These are phyloP conservation scores for Phytophthora lateralis DNA, from an alignment of 352 stramenopile genomes.

Conservation along the genomic window DNA sequence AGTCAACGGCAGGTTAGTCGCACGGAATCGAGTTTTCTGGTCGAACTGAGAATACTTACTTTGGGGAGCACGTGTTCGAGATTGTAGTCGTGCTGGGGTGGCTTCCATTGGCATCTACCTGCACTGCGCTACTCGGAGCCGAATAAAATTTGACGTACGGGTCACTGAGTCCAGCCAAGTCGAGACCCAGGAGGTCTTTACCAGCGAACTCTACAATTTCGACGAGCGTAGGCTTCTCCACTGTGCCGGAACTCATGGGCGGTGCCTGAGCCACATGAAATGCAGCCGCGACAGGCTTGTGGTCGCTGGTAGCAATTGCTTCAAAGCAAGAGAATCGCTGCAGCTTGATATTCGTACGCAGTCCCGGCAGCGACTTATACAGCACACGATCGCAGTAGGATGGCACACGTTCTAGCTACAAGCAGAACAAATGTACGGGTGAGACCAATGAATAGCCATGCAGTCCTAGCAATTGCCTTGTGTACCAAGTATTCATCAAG, in stretches of 20 bases:
- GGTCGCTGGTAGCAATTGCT: conserved; percentile 77
- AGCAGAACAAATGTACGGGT: neutral
- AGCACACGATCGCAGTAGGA: conserved; percentile 88
- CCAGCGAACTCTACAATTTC: conserved; percentile 67
- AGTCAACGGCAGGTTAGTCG: neutral
- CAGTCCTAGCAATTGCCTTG: neutral
- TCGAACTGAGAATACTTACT: conserved; percentile 36
- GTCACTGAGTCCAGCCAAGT: conserved; percentile 79
- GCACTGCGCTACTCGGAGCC: conserved; percentile 51
- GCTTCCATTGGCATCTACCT: conserved; percentile 50
- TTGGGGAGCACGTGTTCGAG: conserved; percentile 65
- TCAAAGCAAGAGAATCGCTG: conserved; percentile 64
- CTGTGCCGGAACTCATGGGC: conserved; percentile 26
- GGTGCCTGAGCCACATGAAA: conserved; percentile 57
- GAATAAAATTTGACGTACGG: conserved; percentile 88
- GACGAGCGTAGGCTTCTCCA: conserved; percentile 48
- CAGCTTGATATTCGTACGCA: conserved; percentile 58
- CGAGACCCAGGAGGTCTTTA: conserved; percentile 69
- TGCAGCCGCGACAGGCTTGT: conserved; percentile 77
- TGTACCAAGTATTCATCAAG: conserved; percentile 38
- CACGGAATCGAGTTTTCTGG: neutral
- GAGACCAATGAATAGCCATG: conserved; percentile 2
- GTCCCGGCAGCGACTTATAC: conserved; percentile 77
- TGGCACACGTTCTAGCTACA: conserved; percentile 70
- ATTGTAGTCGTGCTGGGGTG: conserved; percentile 67